phyloP scores from a whole-genome alignment of 306 rosid species.

The Cucurbita maxima region DNA sequence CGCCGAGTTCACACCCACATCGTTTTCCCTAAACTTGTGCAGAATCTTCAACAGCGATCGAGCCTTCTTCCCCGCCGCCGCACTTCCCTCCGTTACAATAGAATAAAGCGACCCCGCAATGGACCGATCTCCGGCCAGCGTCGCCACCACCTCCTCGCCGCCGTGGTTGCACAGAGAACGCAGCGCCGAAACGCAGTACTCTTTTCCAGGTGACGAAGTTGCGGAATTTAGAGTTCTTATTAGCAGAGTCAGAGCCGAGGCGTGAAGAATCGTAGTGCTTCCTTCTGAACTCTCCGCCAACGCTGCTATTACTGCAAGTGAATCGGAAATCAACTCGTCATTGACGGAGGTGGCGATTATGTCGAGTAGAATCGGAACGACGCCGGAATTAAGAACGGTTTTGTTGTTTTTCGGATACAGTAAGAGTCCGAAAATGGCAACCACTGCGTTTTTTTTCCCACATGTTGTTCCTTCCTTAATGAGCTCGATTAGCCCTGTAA shows the following conservation, averaged over 20 bases:
- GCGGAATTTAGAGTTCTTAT: slow-evolving; percentile 16
- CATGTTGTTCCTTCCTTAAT: slow-evolving; percentile 42
- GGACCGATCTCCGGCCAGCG: slow-evolving; percentile 29
- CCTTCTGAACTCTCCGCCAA: slow-evolving; percentile 54
- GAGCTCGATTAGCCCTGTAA: slow-evolving; percentile 37
- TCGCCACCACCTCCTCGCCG: slow-evolving; percentile 33
- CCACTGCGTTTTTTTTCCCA: slow-evolving; percentile 65
- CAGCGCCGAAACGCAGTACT: slow-evolving; percentile 46
- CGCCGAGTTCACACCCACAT: slow-evolving; percentile 15
- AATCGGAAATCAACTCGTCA: slow-evolving; percentile 30
- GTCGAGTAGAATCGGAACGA: slow-evolving; percentile 26
- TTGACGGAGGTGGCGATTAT: slow-evolving; percentile 31
- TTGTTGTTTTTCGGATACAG: slow-evolving; percentile 29
- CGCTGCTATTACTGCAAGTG: slow-evolving; percentile 41
- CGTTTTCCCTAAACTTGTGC: slow-evolving; percentile 37
- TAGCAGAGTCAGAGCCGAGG: slow-evolving; percentile 19
- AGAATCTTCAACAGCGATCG: slow-evolving; percentile 46
- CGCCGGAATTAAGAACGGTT: slow-evolving; percentile 34
- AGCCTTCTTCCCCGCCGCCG: slow-evolving; percentile 48
- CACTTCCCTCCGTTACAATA: slow-evolving; percentile 34
- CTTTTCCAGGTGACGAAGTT: slow-evolving; percentile 23
- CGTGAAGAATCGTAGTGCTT: slow-evolving; percentile 18
- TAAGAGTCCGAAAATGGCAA: slow-evolving; percentile 57
- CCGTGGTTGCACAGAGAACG: slow-evolving; percentile 42
- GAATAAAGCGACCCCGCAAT: slow-evolving; percentile 49